Percentiles rank a stretch among this genome's conserved stretches.
phyloP scores from a whole-genome alignment of 2,329 filamentous ascomycete genomes.

The Aspergillus cejpii region DNA sequence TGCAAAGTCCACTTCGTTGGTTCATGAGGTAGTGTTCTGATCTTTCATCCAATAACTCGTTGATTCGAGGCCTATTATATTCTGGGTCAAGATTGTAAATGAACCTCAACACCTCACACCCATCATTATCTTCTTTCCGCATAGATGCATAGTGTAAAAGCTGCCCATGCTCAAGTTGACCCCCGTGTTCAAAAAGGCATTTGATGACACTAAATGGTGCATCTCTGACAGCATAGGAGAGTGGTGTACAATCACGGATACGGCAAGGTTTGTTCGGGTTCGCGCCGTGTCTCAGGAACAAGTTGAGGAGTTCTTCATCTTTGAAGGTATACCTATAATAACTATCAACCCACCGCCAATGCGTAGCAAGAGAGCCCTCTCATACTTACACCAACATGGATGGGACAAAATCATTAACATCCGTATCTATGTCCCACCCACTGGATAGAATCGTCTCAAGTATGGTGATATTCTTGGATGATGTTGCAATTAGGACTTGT shows the following conservation, averaged over 20 bases:
- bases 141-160: too few species aligned
- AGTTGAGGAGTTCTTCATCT: neutral
- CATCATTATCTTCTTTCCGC: too few species aligned
- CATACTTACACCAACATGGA: neutral
- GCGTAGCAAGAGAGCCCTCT: neutral
- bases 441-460: conserved; percentile 1
- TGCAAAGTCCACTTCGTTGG: too few species aligned
- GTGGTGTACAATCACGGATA: conserved; percentile 3
- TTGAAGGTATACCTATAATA: conserved; percentile 4
- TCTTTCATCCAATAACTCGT: too few species aligned
- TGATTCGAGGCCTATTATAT: too few species aligned
- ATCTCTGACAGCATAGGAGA: conserved; percentile 2
- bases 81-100: too few species aligned
- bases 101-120: too few species aligned
- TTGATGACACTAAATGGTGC: neutral
- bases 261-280: conserved; percentile 6
- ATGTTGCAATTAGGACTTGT: neutral
- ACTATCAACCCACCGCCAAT: neutral
- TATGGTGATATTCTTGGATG: neutral
- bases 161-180: too few species aligned
- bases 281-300: conserved; percentile 7
- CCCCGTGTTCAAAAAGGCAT: too few species aligned
- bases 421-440: conserved; percentile 3
- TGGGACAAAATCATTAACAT: neutral
- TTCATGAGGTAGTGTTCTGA: too few species aligned